Percentiles rank a stretch among this genome's conserved stretches.
phyloP scores from a whole-genome alignment of 345 rosid genomes.

The Anastatica hierochuntica region DNA sequence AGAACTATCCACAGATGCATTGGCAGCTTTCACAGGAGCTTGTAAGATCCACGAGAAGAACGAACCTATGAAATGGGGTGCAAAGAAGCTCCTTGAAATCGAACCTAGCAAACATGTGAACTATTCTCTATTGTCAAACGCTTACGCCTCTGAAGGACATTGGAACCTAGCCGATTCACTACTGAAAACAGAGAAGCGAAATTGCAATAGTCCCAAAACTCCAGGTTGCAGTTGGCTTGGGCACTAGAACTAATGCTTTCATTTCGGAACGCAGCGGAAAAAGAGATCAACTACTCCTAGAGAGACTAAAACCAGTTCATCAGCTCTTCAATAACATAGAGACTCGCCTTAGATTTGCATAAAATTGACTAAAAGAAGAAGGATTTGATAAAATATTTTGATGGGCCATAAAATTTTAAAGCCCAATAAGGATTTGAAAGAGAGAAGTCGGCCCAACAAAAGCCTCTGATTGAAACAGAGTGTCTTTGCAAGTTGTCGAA shows the following conservation, averaged over 20 bases:
- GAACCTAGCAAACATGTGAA: slow-evolving; percentile 48
- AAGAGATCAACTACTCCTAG: no score
- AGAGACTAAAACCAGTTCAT: no score
- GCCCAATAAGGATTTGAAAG: background rate
- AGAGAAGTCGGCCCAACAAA: background rate
- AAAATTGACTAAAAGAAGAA: no score
- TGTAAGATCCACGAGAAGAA: slow-evolving; percentile 43
- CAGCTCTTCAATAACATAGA: no score
- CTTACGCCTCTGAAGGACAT: slow-evolving; percentile 49
- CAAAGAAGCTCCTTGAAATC: slow-evolving; percentile 41
- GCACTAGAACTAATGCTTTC: no score
- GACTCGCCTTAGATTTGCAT: no score
- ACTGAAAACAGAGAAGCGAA: slow-evolving; percentile 37
- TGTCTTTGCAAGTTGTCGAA: background rate
- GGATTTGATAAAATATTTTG: no score
- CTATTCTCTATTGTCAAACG: slow-evolving; percentile 46
- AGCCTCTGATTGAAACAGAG: background rate
- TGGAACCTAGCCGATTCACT: slow-evolving; percentile 46
- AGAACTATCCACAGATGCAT: slow-evolving; percentile 26
- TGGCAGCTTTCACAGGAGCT: slow-evolving; percentile 60
- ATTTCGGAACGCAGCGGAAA: no score
- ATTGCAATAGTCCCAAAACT: slow-evolving; percentile 35
- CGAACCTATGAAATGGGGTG: slow-evolving; percentile 37
- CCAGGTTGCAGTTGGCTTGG: slow-evolving; percentile 57
- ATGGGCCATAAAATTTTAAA: background rate